Evolutionary conservation across 176 grass and related monocot genomes (phyloP).

Genomic region (Tuctoria greenei): DNA sequence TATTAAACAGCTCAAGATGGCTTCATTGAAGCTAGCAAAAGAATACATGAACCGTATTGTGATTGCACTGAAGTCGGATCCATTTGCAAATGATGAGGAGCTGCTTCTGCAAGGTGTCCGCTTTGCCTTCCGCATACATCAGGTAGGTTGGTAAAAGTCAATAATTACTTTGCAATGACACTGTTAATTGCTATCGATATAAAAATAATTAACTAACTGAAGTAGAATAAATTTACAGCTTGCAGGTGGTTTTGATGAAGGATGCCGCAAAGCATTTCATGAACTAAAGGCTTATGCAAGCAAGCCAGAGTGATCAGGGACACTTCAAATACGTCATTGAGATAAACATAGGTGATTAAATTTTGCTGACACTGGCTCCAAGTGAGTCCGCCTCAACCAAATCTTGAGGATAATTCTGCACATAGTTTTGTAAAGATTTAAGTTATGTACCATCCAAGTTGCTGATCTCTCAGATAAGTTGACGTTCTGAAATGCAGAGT

Average conservation of each 20-base stretch:
- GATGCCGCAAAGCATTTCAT: conserved; percentile 68
- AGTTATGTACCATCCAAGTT: conserved; percentile 39
- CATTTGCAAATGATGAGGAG: conserved; percentile 84
- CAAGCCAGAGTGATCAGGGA: conserved; percentile 52
- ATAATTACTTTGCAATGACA: conserved; percentile 23
- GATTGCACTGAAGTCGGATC: conserved; percentile 59
- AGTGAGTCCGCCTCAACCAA: conserved; percentile 12
- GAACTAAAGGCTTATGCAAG: conserved; percentile 74
- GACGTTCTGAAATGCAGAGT: conserved; percentile 26
- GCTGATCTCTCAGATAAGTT: conserved; percentile 31
- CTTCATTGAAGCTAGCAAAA: conserved; percentile 88
- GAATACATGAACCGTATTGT: conserved; percentile 84
- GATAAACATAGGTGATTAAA: conserved; percentile 34
- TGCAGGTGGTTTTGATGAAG: conserved; percentile 80
- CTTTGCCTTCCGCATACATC: conserved; percentile 92
- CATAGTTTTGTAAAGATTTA: conserved; percentile 36
- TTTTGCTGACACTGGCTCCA: conserved; percentile 44
- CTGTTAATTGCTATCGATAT: conserved; percentile 10
- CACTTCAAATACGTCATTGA: conserved; percentile 25
- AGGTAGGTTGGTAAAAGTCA: conserved; percentile 48
- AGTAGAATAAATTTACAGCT: conserved; percentile 55
- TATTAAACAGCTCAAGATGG: conserved; percentile 71
- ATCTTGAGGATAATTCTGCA: conserved; percentile 30
- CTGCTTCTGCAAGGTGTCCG: conserved; percentile 72
- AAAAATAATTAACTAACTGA: conserved; percentile 27